These are phyloP conservation scores for Glaciozyma martinii DNA, from an alignment of 768 basidiomycete species.

Conservation along the genomic window DNA sequence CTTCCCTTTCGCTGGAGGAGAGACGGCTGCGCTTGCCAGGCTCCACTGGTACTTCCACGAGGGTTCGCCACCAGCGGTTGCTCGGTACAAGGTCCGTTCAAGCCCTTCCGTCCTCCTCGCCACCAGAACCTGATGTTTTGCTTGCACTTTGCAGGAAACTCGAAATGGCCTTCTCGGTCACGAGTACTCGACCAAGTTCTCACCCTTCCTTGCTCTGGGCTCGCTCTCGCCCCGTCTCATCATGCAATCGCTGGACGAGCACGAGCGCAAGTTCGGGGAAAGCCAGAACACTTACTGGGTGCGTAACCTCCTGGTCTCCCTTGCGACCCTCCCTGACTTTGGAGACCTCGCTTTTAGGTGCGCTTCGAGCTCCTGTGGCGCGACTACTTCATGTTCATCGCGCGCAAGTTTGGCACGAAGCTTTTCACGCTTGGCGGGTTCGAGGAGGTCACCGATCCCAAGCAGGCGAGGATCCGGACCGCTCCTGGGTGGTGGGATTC, in stretches of 20 bases:
- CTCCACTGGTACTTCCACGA: constrained; percentile 39
- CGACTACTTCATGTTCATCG: constrained; percentile 36
- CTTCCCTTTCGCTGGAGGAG: constrained; percentile 40
- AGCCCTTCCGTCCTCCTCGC: no score
- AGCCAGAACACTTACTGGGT: constrained; percentile 42
- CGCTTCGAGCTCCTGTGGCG: constrained; percentile 44
- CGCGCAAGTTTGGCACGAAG: constrained; percentile 35
- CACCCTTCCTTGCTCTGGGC: constrained; percentile 42
- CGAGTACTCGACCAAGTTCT: constrained; percentile 44
- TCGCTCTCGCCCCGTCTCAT: constrained; percentile 33
- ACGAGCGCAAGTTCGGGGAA: constrained; percentile 35
- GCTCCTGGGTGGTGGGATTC: constrained; percentile 29
- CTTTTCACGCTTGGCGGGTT: constrained; percentile 43
- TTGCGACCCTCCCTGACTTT: not conserved
- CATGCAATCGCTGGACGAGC: constrained; percentile 17
- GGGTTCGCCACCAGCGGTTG: constrained; percentile 25
- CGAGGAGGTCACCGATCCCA: constrained; percentile 37
- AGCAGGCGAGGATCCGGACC: constrained; percentile 30
- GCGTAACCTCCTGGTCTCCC: not conserved
- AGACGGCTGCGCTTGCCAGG: constrained; percentile 37
- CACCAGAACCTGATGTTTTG: not conserved
- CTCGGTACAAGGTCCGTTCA: constrained; percentile 38
- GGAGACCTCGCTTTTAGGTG: not conserved
- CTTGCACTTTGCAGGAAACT: constrained; percentile 31
- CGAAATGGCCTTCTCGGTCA: constrained; percentile 43